Base-by-base conservation (phyloP, 108 stramenopile species). In the Nitzschia sp. region DNA sequence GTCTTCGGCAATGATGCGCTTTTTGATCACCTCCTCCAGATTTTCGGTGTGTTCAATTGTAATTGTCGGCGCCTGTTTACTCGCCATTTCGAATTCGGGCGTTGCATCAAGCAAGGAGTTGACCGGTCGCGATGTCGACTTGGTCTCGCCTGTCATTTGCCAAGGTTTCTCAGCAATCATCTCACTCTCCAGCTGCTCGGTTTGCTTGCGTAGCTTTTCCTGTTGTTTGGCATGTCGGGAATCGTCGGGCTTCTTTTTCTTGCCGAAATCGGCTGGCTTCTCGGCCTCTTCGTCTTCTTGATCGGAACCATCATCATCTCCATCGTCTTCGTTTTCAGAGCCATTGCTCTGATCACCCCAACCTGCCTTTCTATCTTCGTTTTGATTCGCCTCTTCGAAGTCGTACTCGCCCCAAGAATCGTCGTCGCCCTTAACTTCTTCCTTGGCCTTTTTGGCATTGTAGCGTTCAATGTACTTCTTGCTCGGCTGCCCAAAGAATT, bases 161-260 rank as follows among this genome's bases (percentile, higher is more conserved):
- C 98, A 99, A 2, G 97, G 96, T 69, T 97, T 97, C 66, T 97
- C 97, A 1, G 94, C 84, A 23, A 99, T 72, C 74, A 96, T 75
- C 59, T 98, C 98, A 59, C 87, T 64, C 78, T 99, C 98, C 1
- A 98, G 55, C 30, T 86, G 79, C 25, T 87, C 74, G n/a, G 97
- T 97, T 42, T 95, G 91, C 58, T 77, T 45, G n/a, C 71, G 64
- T 6, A 96, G 86, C 58, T 89, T 93, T 23, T 74, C 70, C 17
- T 63, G 70, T 46, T 79, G 73, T 48, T 85, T 76, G 25, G 64
- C 72, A 66, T 83, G 71, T 9, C 63, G 59, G n/a, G 87, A 83
- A 19, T 75, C 66, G n/a, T 49, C 60, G 28, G 5, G 25, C 17
- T 63, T 30, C 34, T 54, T 46, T 25, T 31, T 17, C 70, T 19